These are phyloP conservation scores for Zarea fungicola DNA, from an alignment of 2,329 filamentous ascomycete genomes.

Conservation along the genomic window DNA sequence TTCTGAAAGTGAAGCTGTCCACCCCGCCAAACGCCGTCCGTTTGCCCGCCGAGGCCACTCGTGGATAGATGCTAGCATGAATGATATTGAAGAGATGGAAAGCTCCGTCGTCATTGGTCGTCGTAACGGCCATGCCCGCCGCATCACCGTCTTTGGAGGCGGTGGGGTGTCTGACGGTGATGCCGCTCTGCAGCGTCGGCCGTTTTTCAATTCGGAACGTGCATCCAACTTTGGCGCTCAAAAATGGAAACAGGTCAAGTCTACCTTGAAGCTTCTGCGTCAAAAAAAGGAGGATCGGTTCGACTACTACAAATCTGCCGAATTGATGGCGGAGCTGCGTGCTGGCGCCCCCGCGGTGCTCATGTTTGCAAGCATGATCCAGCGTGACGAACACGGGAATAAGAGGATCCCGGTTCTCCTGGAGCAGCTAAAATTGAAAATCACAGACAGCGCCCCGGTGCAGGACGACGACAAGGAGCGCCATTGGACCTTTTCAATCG, in stretches of 20 bases:
- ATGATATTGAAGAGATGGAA: conserved; percentile 48
- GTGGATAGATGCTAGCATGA: conserved; percentile 49
- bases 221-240: conserved; percentile 71
- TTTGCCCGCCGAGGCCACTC: conserved; percentile 56
- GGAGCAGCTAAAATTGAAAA: conserved; percentile 85
- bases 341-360: conserved; percentile 90
- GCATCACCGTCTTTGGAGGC: conserved; percentile 60
- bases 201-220: conserved; percentile 59
- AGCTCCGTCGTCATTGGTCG: conserved; percentile 42
- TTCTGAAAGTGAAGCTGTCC: conserved; percentile 71
- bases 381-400: conserved; percentile 92
- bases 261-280: conserved; percentile 72
- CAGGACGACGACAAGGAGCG: conserved; percentile 59
- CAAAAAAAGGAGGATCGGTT: conserved; percentile 82
- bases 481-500: conserved; percentile 84
- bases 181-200: conserved; percentile 49
- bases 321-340: conserved; percentile 89
- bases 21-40: conserved; percentile 47
- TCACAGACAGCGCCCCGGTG: conserved; percentile 71
- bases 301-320: conserved; percentile 91
- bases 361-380: conserved; percentile 95
- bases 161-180: conserved; percentile 61
- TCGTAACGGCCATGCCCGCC: conserved; percentile 58
- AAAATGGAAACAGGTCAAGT: conserved; percentile 91
- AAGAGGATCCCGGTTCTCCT: conserved; percentile 91